Evolutionary conservation across 345 rosid species (phyloP).

Genomic region (Boechera divaricarpa): DNA sequence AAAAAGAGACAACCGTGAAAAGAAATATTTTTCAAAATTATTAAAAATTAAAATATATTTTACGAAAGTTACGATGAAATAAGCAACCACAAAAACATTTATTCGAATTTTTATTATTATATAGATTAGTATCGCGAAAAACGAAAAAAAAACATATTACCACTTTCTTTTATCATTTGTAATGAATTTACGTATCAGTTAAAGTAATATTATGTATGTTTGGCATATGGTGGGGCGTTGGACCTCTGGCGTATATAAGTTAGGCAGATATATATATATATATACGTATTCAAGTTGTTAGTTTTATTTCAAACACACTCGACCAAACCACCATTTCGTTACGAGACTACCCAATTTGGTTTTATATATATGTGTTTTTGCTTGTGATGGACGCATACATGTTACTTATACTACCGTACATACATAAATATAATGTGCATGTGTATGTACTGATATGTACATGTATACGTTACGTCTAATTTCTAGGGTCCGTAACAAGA

Average conservation of each 20-base stretch:
- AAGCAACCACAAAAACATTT: too few species aligned
- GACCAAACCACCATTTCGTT: constrained; percentile 38
- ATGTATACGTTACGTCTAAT: constrained; percentile 1
- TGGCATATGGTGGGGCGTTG: constrained; percentile 22
- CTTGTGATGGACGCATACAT: constrained; percentile 23
- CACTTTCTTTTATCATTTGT: background rate
- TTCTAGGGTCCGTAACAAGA: background rate
- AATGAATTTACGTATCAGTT: background rate
- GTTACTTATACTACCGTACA: background rate
- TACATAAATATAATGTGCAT: constrained; percentile 1
- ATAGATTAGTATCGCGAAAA: too few species aligned
- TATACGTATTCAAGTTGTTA: constrained; percentile 30
- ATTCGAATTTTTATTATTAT: too few species aligned
- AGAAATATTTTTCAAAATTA: too few species aligned
- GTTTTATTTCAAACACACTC: constrained; percentile 15
- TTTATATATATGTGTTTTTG: constrained; percentile 13
- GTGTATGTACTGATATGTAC: background rate
- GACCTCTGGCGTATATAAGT: constrained; percentile 17
- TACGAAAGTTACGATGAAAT: too few species aligned
- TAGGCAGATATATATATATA: background rate
- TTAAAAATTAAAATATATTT: too few species aligned
- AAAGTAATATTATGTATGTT: constrained; percentile 1
- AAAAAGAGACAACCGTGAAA: too few species aligned
- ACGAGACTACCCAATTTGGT: constrained; percentile 35
- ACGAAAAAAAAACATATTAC: too few species aligned